Base-by-base conservation (phyloP, 129 eudicot species). In the Lonicera japonica region DNA sequence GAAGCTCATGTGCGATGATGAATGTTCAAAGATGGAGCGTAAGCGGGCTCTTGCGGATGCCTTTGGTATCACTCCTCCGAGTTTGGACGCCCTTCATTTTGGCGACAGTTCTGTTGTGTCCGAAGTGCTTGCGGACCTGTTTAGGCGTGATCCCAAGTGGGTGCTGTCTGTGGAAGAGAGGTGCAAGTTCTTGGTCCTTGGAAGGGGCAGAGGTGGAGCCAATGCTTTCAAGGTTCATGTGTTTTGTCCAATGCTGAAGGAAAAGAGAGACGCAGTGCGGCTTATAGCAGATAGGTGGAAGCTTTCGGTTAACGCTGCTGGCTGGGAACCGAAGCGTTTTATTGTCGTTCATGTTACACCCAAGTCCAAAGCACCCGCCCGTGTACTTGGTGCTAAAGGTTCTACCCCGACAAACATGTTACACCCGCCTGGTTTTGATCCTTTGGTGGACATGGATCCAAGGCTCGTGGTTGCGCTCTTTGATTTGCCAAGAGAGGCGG, bases 311-410 rank as follows among this genome's bases (percentile, higher is more conserved):
- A 71, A 62, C 47, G 76, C 98, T 29, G 96, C 91, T 55, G 98
- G 98, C 48, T 85, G 98, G 98, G 98, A 92, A 72, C 98, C 98
- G 4, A 92, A 82, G 67, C 83, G 96, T 15, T 92, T 92, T 23
- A 62, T 92, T 11, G 83, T 82, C 22, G 69, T 85, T 66, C 96
- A 92, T 65, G 96, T 83, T 39, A 92, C 96, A 14, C 81, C 83
- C 0, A 87, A 82, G 73, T 92, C 96, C 2, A 92, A 83, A 77
- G 78, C 91, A 20, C 98, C 98, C 20, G 72, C 83, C 58, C 96
- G 98, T 51, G 51, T 92, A 10, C 80, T 92, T 68, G 95, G 95
- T 34, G 65, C 78, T 4, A 87, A 87, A 77, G 92, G 86, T 46
- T 18, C 74, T 17, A 73, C 56, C 56, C 66, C 82, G 0, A 63